Base-by-base conservation (phyloP, 768 basidiomycete species). In the Xerocomellus chrysenteron region DNA sequence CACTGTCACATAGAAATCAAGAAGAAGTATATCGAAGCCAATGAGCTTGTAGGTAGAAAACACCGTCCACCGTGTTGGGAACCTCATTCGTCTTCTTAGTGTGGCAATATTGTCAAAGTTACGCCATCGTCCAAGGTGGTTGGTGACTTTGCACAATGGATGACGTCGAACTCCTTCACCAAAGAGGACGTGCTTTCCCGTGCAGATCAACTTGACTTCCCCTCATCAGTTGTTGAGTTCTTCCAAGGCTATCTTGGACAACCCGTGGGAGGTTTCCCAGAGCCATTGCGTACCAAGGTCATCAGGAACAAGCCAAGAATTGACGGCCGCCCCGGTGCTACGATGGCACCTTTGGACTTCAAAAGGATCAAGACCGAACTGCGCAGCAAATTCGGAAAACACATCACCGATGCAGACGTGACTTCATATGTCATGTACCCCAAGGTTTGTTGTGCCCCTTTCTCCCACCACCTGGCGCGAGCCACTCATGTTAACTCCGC, bases 161-260 rank as follows among this genome's bases (percentile, higher is more conserved):
- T 98, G 94, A 95, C 94, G 36, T 91, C 92, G 62, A 98, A 98
- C 80, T 85, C 86, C 59, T 79, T 98, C 56, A 82, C 86, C 52
- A 93, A 94, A 74, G 76, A 87, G 63, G 88, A 98, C 55, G 94
- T 99, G 32, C 70, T 95, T 54, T 82, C 85, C 10, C 85, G 88
- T 49, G 97, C 96, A 42, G 90, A 91, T 42, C 82, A 84, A 55
- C 86, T 99, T 57, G 97, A 99, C 74, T 98, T 99, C 87, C 97
- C 97, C 10, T 94, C 92, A 12, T 94, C 91, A 35, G 92, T 94
- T 46, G 92, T 94, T 41, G 96, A 98, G 68, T 99, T 97, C 82
- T 98, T 98, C 93, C 95, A 98, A 72, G 97, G 97, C 17, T 96
- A 94, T 75, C 90, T 99, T 60, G 96, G 97, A 33, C 94, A 98